phyloP scores from a whole-genome alignment of 441 rosid species.

The Euphorbia schlechtendalii region DNA sequence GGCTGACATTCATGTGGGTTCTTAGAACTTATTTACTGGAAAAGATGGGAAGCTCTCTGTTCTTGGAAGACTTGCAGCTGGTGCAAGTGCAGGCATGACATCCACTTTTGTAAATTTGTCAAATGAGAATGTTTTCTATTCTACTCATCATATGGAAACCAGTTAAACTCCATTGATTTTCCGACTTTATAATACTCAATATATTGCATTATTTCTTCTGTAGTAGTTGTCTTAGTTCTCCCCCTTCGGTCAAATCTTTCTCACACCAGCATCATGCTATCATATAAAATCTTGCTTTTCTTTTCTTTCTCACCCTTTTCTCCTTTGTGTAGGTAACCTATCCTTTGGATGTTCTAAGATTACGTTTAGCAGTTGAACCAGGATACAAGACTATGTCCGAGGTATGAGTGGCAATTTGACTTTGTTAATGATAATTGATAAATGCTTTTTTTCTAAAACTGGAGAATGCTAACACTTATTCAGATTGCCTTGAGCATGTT shows the following conservation, averaged over 20 bases:
- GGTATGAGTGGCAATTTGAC: conserved; percentile 41
- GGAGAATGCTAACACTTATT: conserved; percentile 17
- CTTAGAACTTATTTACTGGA: conserved; percentile 72
- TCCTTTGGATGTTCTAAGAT: conserved; percentile 89
- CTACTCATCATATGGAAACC: conserved; percentile 3
- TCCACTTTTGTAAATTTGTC: conserved; percentile 72
- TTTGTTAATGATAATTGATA: conserved; percentile 16
- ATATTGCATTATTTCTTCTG: conserved; percentile 3
- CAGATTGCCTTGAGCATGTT: conserved; percentile 91
- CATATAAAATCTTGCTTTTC: conserved; percentile 8
- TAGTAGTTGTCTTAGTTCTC: background rate
- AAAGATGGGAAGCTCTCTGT: conserved; percentile 81
- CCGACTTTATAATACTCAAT: background rate
- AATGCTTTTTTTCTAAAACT: conserved; percentile 9
- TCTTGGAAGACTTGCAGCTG: conserved; percentile 87
- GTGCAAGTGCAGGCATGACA: conserved; percentile 99
- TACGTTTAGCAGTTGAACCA: conserved; percentile 95
- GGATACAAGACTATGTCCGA: conserved; percentile 80
- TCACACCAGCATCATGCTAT: background rate
- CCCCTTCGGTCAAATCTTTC: background rate
- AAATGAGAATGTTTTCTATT: conserved; percentile 12
- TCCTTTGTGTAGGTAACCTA: conserved; percentile 63
- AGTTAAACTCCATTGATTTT: conserved; percentile 2
- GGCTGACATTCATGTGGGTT: conserved; percentile 21
- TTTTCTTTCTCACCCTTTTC: background rate